Base-by-base conservation (phyloP, 192 early-diverging fungal genomes). In the Jimgerdemannia lactiflua region DNA sequence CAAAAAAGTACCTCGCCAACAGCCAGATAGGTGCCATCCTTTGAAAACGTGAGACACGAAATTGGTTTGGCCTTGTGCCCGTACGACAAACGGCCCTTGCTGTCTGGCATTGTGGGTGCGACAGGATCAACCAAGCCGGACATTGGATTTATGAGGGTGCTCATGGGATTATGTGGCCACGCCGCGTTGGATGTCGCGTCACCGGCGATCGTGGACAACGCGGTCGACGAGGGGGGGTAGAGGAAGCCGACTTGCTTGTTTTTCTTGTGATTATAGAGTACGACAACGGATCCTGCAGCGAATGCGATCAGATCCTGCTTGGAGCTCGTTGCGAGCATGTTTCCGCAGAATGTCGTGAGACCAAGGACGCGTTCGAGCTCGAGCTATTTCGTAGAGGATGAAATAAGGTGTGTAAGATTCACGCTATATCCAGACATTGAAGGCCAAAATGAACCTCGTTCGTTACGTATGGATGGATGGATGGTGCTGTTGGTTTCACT, bases 201-300 rank as follows among this genome's bases (percentile, higher is more conserved):
- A 44, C 64, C 73, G 7, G 69, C 76, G 44, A 65, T 42, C 29
- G 43, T 79, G 29, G 69, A 71, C 0, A 29, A 43, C 49, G 64
- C 17, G 68, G 18, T 70, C 70, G 49, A 77, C 75, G 44, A 78
- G 70, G 42, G 83, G 73, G 65, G 82, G 70, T 79, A 85, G 70
- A 91, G 75, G 71, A 92, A 88, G 4, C 78, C 86, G 3, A 91
- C 74, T 73, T 94, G 92, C 70, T 88, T 88, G 74, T 93, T 87
- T 42, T 81, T 83, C 59, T 84, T 83, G 77, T 93, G 87, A 79
- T 94, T 92, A 81, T 93, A 95, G 39, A 95, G 78, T 19, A 94
- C 89, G 18, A 94, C 83, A 8, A 89, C 83, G 49, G 90, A 88
- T 14, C 93, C 94, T 64, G 94, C 93, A 0, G 92, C 88, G 80